Percentiles rank a stretch among this genome's conserved stretches.
Evolutionary conservation across 352 stramenopile genomes (phyloP).

Genomic region (Globisporangium lucens): DNA sequence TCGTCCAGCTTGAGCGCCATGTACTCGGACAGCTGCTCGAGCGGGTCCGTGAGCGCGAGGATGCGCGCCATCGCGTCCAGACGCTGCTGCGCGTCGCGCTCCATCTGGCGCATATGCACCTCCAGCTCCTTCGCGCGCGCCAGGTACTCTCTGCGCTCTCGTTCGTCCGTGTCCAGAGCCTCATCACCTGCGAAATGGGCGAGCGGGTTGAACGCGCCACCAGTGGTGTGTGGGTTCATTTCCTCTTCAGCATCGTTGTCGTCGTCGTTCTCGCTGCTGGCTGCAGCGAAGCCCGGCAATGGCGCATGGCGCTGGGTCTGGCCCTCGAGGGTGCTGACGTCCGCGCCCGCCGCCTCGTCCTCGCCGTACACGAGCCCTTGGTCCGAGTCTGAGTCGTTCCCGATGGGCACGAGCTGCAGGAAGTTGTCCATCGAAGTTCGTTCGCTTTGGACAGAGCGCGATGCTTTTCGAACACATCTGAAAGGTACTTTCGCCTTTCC

Average conservation of each 20-base stretch:
- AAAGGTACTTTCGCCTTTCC: too few relatives aligned
- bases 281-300: slow-evolving; percentile 15
- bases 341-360: slow-evolving; percentile 31
- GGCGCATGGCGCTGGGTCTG: slow-evolving; percentile 28
- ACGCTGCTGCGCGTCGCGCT: slow-evolving; percentile 34
- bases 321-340: slow-evolving; percentile 14
- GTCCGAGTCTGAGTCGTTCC: slow-evolving; percentile 32
- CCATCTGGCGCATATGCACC: slow-evolving; percentile 32
- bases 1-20: slow-evolving; percentile 45
- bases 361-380: slow-evolving; percentile 44
- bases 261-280: slow-evolving; percentile 17
- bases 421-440: slow-evolving; percentile 47
- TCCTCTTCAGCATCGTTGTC: not conserved
- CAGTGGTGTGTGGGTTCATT: not conserved
- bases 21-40: slow-evolving; percentile 65
- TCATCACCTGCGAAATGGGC: not conserved
- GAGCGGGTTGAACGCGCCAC: not conserved
- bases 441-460: too few relatives aligned
- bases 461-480: too few relatives aligned
- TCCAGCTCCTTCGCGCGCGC: slow-evolving; percentile 35
- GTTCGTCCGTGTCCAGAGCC: slow-evolving; percentile 17
- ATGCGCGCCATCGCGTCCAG: slow-evolving; percentile 59
- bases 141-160: slow-evolving; percentile 44
- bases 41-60: slow-evolving; percentile 44
- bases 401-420: slow-evolving; percentile 48